These are phyloP conservation scores for Mucor circinelloides DNA, from an alignment of 371 early-diverging fungal species.

Conservation along the genomic window DNA sequence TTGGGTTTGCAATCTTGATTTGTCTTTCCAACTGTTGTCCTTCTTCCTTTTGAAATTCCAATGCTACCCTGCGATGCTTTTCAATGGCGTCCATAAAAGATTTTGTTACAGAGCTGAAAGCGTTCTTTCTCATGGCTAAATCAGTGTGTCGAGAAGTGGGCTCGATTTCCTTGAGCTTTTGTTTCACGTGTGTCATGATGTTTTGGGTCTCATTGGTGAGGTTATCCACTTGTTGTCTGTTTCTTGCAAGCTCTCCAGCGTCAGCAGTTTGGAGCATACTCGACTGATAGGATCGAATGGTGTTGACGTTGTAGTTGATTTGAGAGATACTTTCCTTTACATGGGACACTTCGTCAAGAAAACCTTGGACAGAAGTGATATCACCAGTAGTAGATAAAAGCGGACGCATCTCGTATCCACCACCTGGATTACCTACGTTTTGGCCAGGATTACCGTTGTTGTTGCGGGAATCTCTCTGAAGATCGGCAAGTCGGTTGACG, in stretches of 20 bases:
- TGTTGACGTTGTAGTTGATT: constrained; percentile 42
- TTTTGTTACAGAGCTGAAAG: constrained; percentile 44
- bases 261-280: constrained; percentile 48
- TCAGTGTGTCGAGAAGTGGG: constrained; percentile 45
- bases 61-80: constrained; percentile 40
- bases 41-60: constrained; percentile 51
- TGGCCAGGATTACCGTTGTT: constrained; percentile 17
- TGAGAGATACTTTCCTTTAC: constrained; percentile 42
- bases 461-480: constrained; percentile 17
- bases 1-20: constrained; percentile 51
- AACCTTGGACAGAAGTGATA: constrained; percentile 28
- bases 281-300: constrained; percentile 35
- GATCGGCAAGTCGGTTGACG: constrained; percentile 51
- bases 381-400: constrained; percentile 40
- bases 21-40: constrained; percentile 47
- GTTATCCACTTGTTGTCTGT: constrained; percentile 26
- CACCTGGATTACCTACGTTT: constrained; percentile 9
- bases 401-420: constrained; percentile 51
- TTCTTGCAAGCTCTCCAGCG: constrained; percentile 34
- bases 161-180: constrained; percentile 48
- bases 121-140: constrained; percentile 49
- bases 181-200: constrained; percentile 47
- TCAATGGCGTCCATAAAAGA: constrained; percentile 51
- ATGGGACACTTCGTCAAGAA: constrained; percentile 42
- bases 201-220: constrained; percentile 39